Evolutionary conservation across 23 red algal genomes (phyloP).

Genomic region (Chondrus crispus): DNA sequence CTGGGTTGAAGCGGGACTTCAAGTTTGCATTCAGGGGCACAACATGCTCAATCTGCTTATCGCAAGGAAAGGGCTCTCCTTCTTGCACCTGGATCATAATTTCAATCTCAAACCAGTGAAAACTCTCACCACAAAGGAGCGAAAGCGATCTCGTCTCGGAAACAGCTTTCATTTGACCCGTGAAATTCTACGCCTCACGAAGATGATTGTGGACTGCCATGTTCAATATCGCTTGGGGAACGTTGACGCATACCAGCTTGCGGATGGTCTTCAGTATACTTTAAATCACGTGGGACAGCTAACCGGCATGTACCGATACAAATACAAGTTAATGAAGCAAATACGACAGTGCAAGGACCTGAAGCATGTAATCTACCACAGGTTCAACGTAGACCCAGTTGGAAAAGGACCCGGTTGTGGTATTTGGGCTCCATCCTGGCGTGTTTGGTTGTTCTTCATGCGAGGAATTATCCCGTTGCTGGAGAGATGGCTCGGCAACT

Average conservation of each 20-base stretch:
- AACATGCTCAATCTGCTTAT: constrained; percentile 97
- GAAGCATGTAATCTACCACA: constrained; percentile 96
- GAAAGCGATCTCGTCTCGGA: constrained; percentile 92
- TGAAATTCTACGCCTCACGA: constrained; percentile 87
- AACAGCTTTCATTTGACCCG: constrained; percentile 97
- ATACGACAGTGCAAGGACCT: constrained; percentile 95
- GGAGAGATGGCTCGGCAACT: constrained; percentile 96
- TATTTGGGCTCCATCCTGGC: constrained; percentile 94
- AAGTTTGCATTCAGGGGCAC: constrained; percentile 85
- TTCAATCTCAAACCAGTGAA: constrained; percentile 97
- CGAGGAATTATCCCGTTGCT: constrained; percentile 95
- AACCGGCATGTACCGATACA: constrained; percentile 99
- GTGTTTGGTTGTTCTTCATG: constrained; percentile 94
- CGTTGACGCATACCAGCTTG: constrained; percentile 93
- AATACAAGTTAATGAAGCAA: constrained; percentile 98
- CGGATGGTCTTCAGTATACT: constrained; percentile 93
- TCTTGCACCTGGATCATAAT: constrained; percentile 96
- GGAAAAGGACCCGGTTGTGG: constrained; percentile 91
- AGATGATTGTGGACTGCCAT: constrained; percentile 95
- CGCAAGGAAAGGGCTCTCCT: constrained; percentile 77
- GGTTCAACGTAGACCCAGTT: constrained; percentile 87
- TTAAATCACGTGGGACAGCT: constrained; percentile 95
- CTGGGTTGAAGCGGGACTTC: constrained; percentile 97
- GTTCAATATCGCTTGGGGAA: constrained; percentile 89
- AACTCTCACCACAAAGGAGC: constrained; percentile 97